Evolutionary conservation across 805 yeast genomes (phyloP).

Genomic region (Schizosaccharomyces osmophilus): DNA sequence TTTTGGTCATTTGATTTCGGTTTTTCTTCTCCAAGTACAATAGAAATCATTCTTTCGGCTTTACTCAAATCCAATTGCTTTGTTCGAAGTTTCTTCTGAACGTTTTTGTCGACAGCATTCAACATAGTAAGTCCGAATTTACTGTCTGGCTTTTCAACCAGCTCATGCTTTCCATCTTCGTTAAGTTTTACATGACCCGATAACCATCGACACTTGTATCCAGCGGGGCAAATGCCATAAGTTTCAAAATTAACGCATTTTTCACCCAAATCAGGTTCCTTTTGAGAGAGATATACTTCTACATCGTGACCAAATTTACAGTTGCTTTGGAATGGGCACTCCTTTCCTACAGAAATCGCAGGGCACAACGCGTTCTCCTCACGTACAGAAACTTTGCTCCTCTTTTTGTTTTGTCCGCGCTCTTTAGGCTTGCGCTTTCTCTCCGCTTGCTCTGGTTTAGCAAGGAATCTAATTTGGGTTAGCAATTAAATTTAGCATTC

Average conservation of each 20-base stretch:
- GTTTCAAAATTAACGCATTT: slow-evolving; percentile 62
- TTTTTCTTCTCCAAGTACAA: neutral
- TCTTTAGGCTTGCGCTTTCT: neutral
- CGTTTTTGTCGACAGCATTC: slow-evolving; percentile 30
- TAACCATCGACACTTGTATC: slow-evolving; percentile 81
- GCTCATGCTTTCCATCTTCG: slow-evolving; percentile 20
- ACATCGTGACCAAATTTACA: slow-evolving; percentile 67
- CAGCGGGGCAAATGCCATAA: slow-evolving; percentile 78
- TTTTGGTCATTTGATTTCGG: neutral
- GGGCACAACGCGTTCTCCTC: slow-evolving; percentile 20
- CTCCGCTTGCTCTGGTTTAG: neutral
- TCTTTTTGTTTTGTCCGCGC: slow-evolving; percentile 1
- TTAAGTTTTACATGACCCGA: slow-evolving; percentile 29
- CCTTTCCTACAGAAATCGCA: neutral
- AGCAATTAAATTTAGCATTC: neutral
- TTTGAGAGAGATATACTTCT: slow-evolving; percentile 32
- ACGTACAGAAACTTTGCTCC: slow-evolving; percentile 8
- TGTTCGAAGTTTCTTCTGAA: slow-evolving; percentile 28
- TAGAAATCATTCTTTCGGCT: slow-evolving; percentile 30
- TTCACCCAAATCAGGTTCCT: slow-evolving; percentile 52
- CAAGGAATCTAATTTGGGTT: neutral
- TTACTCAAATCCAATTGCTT: slow-evolving; percentile 34
- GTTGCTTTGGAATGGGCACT: slow-evolving; percentile 33
- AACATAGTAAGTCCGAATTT: slow-evolving; percentile 26
- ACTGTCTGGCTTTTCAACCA: slow-evolving; percentile 20